Percentiles rank a stretch among this genome's conserved stretches.
Conservation (phyloP, 192 early-diverging fungal genomes). For the Ambispora gerdemannii region DNA sequence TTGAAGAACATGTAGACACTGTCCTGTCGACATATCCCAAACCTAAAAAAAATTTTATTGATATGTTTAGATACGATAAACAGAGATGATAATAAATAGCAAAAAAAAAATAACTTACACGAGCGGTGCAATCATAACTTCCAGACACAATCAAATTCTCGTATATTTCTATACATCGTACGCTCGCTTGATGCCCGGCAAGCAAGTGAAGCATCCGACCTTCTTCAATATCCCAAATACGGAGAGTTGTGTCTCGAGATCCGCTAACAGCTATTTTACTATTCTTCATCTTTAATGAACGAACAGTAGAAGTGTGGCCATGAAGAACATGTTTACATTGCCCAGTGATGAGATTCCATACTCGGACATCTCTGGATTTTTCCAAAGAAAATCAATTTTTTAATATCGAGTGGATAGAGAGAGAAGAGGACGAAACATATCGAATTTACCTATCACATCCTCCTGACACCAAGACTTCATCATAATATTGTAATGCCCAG, state of each 20-base stretch:
- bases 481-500: conserved; percentile 91
- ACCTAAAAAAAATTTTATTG: conserved; percentile 38
- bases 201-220: conserved; percentile 71
- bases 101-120: conserved; percentile 35
- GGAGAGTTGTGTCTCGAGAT: conserved; percentile 86
- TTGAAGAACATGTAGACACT: conserved; percentile 64
- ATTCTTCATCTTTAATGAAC: conserved; percentile 83
- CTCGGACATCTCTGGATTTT: conserved; percentile 68
- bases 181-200: conserved; percentile 82
- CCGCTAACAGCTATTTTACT: conserved; percentile 78
- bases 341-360: conserved; percentile 93
- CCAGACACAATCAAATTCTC: conserved; percentile 87
- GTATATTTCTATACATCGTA: conserved; percentile 86
- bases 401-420: background rate
- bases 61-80: background rate
- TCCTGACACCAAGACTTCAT: conserved; percentile 82
- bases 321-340: conserved; percentile 83
- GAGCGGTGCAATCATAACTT: conserved; percentile 87
- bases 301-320: conserved; percentile 95
- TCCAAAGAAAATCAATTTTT: background rate
- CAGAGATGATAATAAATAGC: background rate
- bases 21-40: conserved; percentile 80
- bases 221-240: conserved; percentile 83
- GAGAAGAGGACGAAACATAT: conserved; percentile 3
- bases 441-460: conserved; percentile 82